phyloP scores from a whole-genome alignment of 805 yeast genomes.

The Metschnikowia cerradonensis region DNA sequence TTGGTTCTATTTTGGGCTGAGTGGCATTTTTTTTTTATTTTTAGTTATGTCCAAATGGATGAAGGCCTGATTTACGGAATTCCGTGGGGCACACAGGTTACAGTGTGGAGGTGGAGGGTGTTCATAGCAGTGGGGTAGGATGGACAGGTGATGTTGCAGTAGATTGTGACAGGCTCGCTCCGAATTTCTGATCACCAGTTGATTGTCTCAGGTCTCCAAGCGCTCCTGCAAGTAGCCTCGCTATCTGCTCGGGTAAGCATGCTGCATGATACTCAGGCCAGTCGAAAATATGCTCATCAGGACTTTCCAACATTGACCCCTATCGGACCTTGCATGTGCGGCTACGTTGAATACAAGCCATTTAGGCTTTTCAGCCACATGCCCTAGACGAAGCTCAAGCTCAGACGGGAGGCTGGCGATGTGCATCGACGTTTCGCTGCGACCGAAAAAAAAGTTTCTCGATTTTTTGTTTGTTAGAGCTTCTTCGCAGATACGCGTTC shows the following conservation, averaged over 20 bases:
- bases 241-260: constrained; percentile 3
- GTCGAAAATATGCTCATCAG: neutral
- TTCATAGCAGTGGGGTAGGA: too few relatives aligned
- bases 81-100: too few relatives aligned
- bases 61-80: too few relatives aligned
- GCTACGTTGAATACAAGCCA: too few relatives aligned
- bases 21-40: too few relatives aligned
- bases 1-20: too few relatives aligned
- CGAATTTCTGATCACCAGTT: neutral
- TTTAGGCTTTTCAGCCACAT: neutral
- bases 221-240: neutral
- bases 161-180: neutral
- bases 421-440: neutral
- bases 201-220: constrained; percentile 1
- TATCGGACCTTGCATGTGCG: neutral
- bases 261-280: neutral
- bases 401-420: neutral
- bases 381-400: neutral
- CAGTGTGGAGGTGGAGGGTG: too few relatives aligned
- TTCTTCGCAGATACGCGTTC: constrained; percentile 1
- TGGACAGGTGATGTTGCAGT: too few relatives aligned
- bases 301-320: neutral
- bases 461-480: neutral
- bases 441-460: neutral
- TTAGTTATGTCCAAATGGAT: too few relatives aligned